Base-by-base conservation (phyloP, 768 basidiomycete species). In the Sistotremastrum niveocremeum region DNA sequence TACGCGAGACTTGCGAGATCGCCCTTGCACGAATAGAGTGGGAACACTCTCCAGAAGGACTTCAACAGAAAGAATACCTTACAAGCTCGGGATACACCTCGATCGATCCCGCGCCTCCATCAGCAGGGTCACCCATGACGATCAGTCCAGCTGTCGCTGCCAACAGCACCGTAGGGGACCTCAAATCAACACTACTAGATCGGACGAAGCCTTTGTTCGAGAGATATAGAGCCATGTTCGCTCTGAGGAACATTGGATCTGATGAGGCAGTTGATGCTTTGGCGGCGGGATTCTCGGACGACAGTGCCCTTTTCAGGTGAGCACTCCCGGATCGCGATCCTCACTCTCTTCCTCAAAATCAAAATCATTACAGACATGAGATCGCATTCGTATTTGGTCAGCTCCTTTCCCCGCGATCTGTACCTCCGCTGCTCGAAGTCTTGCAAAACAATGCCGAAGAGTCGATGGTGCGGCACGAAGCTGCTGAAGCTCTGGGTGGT, bases 361-460 rank as follows among this genome's bases (percentile, higher is more conserved):
- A 20, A 46, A n/a, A 31, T 36, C 12, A 43, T 37, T 50, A 30
- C 54, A 94, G 93, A 52, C 95, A 99, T 62, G 95, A 99, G 62
- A 89, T 99, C 41, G 95, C 95, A 1, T 99, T 97, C 62, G 84
- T 99, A 39, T 97, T 98, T 57, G 95, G 95, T 8, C 95, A 99
- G 66, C 73, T 99, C 38, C 76, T 88, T 43, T 90, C 88, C 1
- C 71, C 82, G 4, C 80, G 91, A 59, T 84, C 90, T 0, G 84
- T 98, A 20, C 90, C 93, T 7, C 73, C 85, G 1, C 70, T 99
- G 33, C 60, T 97, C 34, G 63, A 73, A 36, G 86, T 94, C 31
- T 70, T 99, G n/a, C 68, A 76, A 52, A 66, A 90, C 52, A 46
- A 60, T 2, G 58, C 65, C 2, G 95, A 98, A 62, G 81, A 81